These are phyloP conservation scores for Kitagawia praeruptora DNA, from an alignment of 129 eudicot genomes.

Conservation along the genomic window DNA sequence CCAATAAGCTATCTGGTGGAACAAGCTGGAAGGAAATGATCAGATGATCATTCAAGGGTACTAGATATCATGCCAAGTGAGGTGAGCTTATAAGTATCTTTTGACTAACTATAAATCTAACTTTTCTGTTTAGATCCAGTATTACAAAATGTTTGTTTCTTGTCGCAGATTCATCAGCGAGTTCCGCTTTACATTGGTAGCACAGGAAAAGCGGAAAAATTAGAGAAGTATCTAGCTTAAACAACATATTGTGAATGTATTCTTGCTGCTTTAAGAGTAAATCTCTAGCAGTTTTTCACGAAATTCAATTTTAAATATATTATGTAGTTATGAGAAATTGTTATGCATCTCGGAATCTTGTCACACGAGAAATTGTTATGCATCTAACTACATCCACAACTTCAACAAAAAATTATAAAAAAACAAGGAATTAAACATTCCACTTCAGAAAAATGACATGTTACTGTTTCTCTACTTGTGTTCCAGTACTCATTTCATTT, in stretches of 20 bases:
- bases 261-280: neutral
- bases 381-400: too few species aligned
- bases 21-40: slow-evolving; percentile 98
- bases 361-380: neutral
- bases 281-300: slow-evolving; percentile 13
- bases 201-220: slow-evolving; percentile 76
- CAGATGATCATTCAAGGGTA: slow-evolving; percentile 73
- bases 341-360: neutral
- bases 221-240: slow-evolving; percentile 77
- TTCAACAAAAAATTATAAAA: too few species aligned
- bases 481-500: too few species aligned
- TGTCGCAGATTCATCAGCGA: slow-evolving; percentile 85
- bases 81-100: slow-evolving; percentile 28
- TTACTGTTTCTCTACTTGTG: too few species aligned
- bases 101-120: neutral
- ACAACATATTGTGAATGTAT: slow-evolving; percentile 7
- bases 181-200: slow-evolving; percentile 88
- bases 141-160: neutral
- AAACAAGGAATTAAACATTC: too few species aligned
- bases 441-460: too few species aligned
- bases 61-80: slow-evolving; percentile 91
- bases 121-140: neutral
- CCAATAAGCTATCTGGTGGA: slow-evolving; percentile 95
- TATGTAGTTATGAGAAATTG: neutral
- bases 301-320: neutral